A percentile compares a stretch with the other conserved stretches of the same genome.
Conservation (phyloP, 2,329 filamentous ascomycete genomes). For the Plenodomus lindquistii region DNA sequence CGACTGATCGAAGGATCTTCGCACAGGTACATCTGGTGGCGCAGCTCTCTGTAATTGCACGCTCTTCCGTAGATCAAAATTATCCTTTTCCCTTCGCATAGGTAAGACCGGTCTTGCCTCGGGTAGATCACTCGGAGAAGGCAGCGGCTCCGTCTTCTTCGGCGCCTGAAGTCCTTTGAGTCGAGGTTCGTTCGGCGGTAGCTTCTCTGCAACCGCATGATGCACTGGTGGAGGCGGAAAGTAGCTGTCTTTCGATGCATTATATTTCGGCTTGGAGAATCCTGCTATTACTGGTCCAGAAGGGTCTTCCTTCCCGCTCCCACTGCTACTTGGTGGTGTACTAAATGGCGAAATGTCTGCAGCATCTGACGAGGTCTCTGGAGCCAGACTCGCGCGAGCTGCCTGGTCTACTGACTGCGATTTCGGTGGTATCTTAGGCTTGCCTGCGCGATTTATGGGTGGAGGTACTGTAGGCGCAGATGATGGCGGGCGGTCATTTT, state of each 20-base stretch:
- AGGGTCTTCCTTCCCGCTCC: constrained; percentile 49
- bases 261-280: constrained; percentile 28
- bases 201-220: constrained; percentile 33
- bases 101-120: constrained; percentile 56
- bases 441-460: constrained; percentile 78
- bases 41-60: constrained; percentile 35
- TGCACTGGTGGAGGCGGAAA: constrained; percentile 39
- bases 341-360: constrained; percentile 75
- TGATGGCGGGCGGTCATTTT: constrained; percentile 45
- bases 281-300: constrained; percentile 28
- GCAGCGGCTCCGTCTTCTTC: constrained; percentile 20
- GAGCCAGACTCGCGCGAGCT: constrained; percentile 35
- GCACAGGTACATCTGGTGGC: constrained; percentile 39
- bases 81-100: constrained; percentile 45
- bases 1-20: constrained; percentile 41
- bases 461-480: constrained; percentile 59
- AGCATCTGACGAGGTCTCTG: constrained; percentile 49
- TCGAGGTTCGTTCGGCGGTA: constrained; percentile 26
- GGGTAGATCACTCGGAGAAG: constrained; percentile 32
- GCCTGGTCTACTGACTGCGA: constrained; percentile 33
- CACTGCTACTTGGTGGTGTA: constrained; percentile 80
- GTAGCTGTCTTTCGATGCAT: constrained; percentile 32
- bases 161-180: constrained; percentile 16
- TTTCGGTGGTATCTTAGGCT: constrained; percentile 67
- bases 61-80: constrained; percentile 40